Conservation (phyloP, 192 early-diverging fungal genomes). For the Coemansia sp. region DNA sequence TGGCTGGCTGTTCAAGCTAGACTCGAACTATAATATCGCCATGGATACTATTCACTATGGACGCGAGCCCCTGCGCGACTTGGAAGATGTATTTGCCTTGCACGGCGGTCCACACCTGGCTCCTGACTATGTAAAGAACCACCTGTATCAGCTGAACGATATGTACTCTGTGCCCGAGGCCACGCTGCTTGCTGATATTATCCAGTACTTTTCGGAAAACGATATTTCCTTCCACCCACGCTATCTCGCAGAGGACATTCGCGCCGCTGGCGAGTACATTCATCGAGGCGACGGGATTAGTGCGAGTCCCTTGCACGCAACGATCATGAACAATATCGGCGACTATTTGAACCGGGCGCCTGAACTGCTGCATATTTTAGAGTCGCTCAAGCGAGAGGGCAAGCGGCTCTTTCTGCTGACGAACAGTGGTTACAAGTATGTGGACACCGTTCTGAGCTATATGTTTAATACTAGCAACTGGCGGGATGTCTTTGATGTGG, state of each 20-base stretch:
- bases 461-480: conserved; percentile 57
- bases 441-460: conserved; percentile 55
- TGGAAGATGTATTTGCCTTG: conserved; percentile 59
- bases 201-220: conserved; percentile 64
- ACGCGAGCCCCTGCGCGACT: conserved; percentile 58
- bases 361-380: conserved; percentile 57
- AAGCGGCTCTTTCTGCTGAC: conserved; percentile 65
- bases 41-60: conserved; percentile 61
- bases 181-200: conserved; percentile 61
- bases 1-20: conserved; percentile 69
- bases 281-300: conserved; percentile 58
- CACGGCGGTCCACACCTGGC: conserved; percentile 64
- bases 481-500: conserved; percentile 66
- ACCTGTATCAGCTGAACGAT: conserved; percentile 66
- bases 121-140: conserved; percentile 58
- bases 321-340: conserved; percentile 55
- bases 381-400: conserved; percentile 48
- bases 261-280: conserved; percentile 56
- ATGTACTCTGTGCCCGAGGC: conserved; percentile 63
- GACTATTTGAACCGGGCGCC: conserved; percentile 57
- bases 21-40: conserved; percentile 65
- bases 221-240: conserved; percentile 63
- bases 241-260: conserved; percentile 65
- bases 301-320: conserved; percentile 53
- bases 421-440: conserved; percentile 62